Evolutionary conservation across 345 rosid species (phyloP).

Genomic region (Hibiscus syriacus): DNA sequence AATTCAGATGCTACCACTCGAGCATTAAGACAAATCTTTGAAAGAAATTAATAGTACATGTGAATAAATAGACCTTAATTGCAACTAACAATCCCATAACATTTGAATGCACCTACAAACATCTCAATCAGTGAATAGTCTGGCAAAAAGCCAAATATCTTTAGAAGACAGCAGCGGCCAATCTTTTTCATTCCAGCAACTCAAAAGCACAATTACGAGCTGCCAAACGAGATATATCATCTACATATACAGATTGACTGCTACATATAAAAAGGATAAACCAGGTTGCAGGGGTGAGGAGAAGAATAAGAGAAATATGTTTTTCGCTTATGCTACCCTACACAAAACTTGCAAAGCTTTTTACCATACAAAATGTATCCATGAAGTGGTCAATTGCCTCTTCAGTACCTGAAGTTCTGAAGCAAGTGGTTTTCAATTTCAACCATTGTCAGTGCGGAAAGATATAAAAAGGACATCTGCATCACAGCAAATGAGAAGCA

Average conservation of each 20-base stretch:
- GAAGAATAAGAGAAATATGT: background rate
- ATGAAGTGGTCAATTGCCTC: background rate
- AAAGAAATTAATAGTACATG: background rate
- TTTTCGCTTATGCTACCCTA: constrained; percentile 2
- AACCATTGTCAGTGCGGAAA: background rate
- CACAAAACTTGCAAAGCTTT: constrained; percentile 7
- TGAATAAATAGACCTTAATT: background rate
- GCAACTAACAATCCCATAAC: background rate
- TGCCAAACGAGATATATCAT: constrained; percentile 19
- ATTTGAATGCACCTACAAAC: constrained; percentile 10
- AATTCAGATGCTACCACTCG: background rate
- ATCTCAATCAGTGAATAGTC: constrained; percentile 1
- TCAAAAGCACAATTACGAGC: constrained; percentile 10
- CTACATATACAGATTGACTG: constrained; percentile 18
- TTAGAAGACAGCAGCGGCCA: background rate
- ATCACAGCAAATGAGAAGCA: background rate
- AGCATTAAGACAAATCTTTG: background rate
- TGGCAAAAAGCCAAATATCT: background rate
- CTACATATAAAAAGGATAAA: constrained; percentile 7
- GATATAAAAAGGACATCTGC: constrained; percentile 1
- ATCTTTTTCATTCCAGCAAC: constrained; percentile 2
- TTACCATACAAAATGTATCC: constrained; percentile 2
- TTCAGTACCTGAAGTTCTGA: background rate
- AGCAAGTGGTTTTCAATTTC: constrained; percentile 6
- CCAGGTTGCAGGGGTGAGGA: background rate